Base-by-base conservation (phyloP, 768 basidiomycete genomes). In the Rossbeevera mucosa region DNA sequence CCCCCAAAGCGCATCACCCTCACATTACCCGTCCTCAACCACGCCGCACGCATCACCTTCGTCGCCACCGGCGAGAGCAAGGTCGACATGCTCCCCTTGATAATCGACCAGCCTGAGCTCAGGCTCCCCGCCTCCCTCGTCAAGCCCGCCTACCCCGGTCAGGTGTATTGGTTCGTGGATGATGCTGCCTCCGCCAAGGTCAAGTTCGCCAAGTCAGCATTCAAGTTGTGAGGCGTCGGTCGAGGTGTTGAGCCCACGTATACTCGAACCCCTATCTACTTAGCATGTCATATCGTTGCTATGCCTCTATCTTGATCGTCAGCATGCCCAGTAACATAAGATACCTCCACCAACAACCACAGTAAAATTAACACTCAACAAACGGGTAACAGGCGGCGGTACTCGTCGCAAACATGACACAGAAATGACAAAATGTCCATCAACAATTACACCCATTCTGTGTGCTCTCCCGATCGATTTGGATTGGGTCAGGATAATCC, bases 401-500 rank as follows among this genome's bases (percentile, higher is more conserved):
- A 46, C 49, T 54, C 50, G 56, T 62, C 64, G 60, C 59, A 36
- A 50, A 59, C 59, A 69, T 31, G 58, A 53, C 52, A 64, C 56
- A 55, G 36, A 60, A 56, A 58, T 48, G 53, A 57, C 51, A 67
- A 67, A 53, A 53, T 31, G 59, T 61, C 60, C 66, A 57, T 57
- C 62, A 94, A 74, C 94, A 97, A 66, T 82, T 93, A 80, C 94
- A 97, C 51, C 87, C 89, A 66, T 77, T 88, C 77, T 94, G 93
- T 50, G 87, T 85, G 67, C 80, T 88, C 74, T 96, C 93, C 51
- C 88, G 83, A 72, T 97, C 93, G 69, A 98, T 89, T 70, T 92
- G 87, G 71, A 99, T 98, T 14, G 95, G 95, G 71, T 99, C 95
- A 25, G 95, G 95, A 72, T 97, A 99, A 76, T 99, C 95, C 62